Evolutionary conservation across 2,329 filamentous ascomycete species (phyloP).

Genomic region (Botryotinia globosa): DNA sequence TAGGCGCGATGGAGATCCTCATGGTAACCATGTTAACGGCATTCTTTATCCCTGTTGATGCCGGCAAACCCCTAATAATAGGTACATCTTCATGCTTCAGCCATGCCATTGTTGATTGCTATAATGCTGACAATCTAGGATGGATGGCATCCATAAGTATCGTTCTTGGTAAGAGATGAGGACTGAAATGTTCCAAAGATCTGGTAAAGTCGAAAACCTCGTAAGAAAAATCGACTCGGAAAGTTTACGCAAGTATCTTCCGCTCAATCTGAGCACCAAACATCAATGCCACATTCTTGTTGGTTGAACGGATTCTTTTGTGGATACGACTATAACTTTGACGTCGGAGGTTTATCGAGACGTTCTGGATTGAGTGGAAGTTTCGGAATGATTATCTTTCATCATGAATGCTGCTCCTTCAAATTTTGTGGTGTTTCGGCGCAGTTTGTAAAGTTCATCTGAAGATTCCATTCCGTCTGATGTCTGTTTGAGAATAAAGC

Average conservation of each 20-base stretch:
- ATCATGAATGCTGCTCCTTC: constrained; percentile 1
- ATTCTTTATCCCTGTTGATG: constrained; percentile 16
- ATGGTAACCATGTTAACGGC: constrained; percentile 19
- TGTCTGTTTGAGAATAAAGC: constrained; percentile 1
- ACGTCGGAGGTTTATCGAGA: neutral
- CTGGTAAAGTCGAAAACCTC: neutral
- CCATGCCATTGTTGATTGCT: constrained; percentile 1
- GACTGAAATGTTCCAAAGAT: neutral
- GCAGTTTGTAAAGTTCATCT: neutral
- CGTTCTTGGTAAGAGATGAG: neutral
- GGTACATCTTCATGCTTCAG: constrained; percentile 1
- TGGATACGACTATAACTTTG: neutral
- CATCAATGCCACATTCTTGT: constrained; percentile 1
- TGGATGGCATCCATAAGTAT: neutral
- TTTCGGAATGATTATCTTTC: neutral
- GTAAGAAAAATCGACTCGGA: neutral
- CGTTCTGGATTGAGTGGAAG: neutral
- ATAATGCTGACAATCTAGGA: neutral
- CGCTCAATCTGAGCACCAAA: constrained; percentile 2
- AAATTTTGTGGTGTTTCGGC: neutral
- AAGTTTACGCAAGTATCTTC: constrained; percentile 4
- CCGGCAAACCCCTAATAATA: constrained; percentile 15
- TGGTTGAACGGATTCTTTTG: constrained; percentile 2
- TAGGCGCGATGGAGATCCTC: constrained; percentile 16
- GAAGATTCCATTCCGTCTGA: neutral